Evolutionary conservation across 75 land plant species (phyloP), one percentile per base, ranked within the genome.

Genomic region (Cupressus sempervirens): DNA sequence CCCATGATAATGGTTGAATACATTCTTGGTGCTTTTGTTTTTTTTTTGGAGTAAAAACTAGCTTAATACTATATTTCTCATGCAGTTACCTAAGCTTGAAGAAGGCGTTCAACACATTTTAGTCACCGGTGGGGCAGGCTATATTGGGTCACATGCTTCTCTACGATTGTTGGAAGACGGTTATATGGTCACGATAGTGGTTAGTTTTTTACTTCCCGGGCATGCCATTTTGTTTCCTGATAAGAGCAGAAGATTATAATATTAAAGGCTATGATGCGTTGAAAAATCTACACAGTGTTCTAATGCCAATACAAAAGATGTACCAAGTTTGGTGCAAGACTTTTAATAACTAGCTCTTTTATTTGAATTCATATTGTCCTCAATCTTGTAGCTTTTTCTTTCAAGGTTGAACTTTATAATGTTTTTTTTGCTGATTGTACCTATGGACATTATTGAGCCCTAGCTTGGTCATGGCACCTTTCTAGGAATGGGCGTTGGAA

Each of bases 51-150:
- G 36, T 30, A 3, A 18, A 58, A 30, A 16, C 7, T 9, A 83
- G 70, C 41, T 80, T 34, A 72, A 35, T 18, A n/a, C 26, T 82
- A 35, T 40, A 38, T n/a, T 74, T 80, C 29, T 85, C n/a, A 2
- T 79, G 83, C 86, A 90, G 91, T 90, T 90, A 74, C 67, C 90
- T 15, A 81, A 70, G 72, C 84, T 81, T 35, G 85, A 88, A 86
- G 90, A 88, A 46, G 91, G 91, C 65, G 81, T 90, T 82, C 65
- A 81, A 67, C 91, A 90, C 40, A 88, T 90, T 16, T 32, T 90
- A 53, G 91, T 90, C 70, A 90, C 91, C 7, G 91, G 91, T 15
- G 91, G 91, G 50, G 91, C 91, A 32, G 91, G 91, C 50, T 90
- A 83, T 81, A 90, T 90, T 77, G 91, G 91, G 74, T 90, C 91